Conservation (phyloP, 1,284 basidiomycete genomes). For the Cystobasidium sp. region DNA sequence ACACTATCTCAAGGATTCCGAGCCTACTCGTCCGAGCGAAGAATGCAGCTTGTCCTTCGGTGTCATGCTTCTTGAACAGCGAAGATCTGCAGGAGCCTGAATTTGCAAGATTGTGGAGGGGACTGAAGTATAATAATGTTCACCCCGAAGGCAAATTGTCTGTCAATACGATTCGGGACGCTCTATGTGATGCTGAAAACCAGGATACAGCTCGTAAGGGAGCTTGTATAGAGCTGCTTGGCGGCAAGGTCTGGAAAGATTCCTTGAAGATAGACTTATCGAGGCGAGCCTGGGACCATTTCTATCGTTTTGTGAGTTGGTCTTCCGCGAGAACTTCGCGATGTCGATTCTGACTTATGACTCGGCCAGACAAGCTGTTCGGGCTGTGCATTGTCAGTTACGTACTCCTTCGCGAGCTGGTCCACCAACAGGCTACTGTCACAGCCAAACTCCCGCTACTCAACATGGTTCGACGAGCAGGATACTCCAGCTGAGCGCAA, state of each 20-base stretch:
- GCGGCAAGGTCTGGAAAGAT: conserved; percentile 47
- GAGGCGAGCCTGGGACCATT: conserved; percentile 47
- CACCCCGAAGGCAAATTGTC: conserved; percentile 37
- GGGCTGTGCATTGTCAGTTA: conserved; percentile 44
- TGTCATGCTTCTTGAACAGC: conserved; percentile 15
- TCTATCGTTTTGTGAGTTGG: conserved; percentile 48
- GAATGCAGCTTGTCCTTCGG: conserved; percentile 9
- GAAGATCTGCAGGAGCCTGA: conserved; percentile 19
- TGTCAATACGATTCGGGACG: conserved; percentile 42
- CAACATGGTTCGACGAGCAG: conserved; percentile 26
- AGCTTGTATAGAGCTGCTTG: conserved; percentile 43
- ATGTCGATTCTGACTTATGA: not conserved
- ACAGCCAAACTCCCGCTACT: conserved; percentile 9
- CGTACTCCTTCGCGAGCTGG: conserved; percentile 29
- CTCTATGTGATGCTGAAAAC: conserved; percentile 22
- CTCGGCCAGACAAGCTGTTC: conserved; percentile 46
- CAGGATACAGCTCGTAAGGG: not conserved
- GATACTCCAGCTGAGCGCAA: conserved; percentile 5
- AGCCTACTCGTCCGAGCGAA: conserved; percentile 35
- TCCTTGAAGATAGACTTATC: conserved; percentile 12
- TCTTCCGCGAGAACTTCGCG: not conserved
- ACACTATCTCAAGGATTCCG: conserved; percentile 26
- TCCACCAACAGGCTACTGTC: conserved; percentile 16
- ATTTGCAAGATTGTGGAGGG: conserved; percentile 34
- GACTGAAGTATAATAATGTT: conserved; percentile 37